phyloP scores from a whole-genome alignment of 163 green algal genomes.

The Prototheca wickerhamii region DNA sequence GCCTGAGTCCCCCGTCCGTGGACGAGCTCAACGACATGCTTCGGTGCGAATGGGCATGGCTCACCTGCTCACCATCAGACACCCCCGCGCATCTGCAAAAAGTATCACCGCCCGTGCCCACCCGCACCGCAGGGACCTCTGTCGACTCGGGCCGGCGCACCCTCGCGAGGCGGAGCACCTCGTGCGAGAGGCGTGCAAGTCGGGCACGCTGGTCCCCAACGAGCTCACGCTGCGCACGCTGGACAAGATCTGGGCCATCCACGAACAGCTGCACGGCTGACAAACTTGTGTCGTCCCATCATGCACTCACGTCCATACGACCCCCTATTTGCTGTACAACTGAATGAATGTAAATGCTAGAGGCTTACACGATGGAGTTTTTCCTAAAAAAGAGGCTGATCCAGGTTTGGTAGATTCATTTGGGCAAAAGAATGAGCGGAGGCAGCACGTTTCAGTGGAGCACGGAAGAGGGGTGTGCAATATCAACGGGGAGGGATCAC shows the following conservation, averaged over 20 bases:
- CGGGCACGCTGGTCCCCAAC: constrained; percentile 18
- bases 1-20: neutral
- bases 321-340: neutral
- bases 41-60: too few relatives aligned
- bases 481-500: neutral
- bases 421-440: too few relatives aligned
- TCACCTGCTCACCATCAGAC: too few relatives aligned
- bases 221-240: constrained; percentile 22
- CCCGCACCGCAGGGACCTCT: constrained; percentile 18
- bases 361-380: neutral
- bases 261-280: constrained; percentile 30
- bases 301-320: neutral
- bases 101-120: neutral
- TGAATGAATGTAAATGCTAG: neutral
- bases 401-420: too few relatives aligned
- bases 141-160: constrained; percentile 8
- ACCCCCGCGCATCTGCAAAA: too few relatives aligned
- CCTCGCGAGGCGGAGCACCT: constrained; percentile 29
- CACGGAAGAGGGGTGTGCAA: too few relatives aligned
- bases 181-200: constrained; percentile 24
- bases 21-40: constrained; percentile 24
- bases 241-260: constrained; percentile 28
- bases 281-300: neutral
- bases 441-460: neutral
- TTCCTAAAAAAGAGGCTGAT: too few relatives aligned